phyloP scores from a whole-genome alignment of 2,329 filamentous ascomycete genomes.

The Periglandula ipomoeae region DNA sequence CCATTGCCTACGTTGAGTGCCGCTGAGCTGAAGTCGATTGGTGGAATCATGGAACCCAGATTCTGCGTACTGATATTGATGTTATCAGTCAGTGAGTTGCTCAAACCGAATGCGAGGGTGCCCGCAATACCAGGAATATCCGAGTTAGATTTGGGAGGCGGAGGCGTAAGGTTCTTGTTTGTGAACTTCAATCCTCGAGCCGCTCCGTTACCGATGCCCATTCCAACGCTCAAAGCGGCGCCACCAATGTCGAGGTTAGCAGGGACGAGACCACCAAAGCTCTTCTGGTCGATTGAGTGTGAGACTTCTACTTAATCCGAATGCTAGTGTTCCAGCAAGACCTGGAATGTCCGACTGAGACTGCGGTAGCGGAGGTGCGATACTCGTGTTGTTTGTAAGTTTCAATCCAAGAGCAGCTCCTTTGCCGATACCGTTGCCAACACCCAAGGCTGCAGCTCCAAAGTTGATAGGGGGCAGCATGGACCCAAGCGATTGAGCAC shows the following conservation, averaged over 20 bases:
- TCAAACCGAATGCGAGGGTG: conserved; percentile 5
- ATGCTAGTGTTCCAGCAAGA: conserved; percentile 4
- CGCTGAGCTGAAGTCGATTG: conserved; percentile 2
- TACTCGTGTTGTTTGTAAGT: conserved; percentile 3
- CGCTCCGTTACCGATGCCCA: conserved; percentile 10
- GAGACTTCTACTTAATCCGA: conserved; percentile 3
- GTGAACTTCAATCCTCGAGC: conserved; percentile 5
- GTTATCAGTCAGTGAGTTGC: conserved; percentile 4
- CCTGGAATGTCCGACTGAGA: conserved; percentile 5
- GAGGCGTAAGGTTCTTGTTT: neutral
- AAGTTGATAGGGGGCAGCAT: conserved; percentile 3
- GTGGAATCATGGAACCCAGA: conserved; percentile 1
- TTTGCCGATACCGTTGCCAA: conserved; percentile 7
- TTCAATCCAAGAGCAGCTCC: conserved; percentile 8
- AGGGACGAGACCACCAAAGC: neutral
- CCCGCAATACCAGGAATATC: conserved; percentile 5
- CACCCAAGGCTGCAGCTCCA: neutral
- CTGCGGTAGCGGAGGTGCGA: neutral
- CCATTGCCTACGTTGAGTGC: conserved; percentile 6
- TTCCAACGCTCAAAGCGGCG: conserved; percentile 10
- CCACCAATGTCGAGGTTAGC: conserved; percentile 4
- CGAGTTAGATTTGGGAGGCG: neutral
- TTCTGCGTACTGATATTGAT: neutral
- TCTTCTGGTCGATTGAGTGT: neutral
- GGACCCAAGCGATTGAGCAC: neutral